These are phyloP conservation scores for Suillus cothurnatus DNA, from an alignment of 768 basidiomycete species.

Conservation along the genomic window DNA sequence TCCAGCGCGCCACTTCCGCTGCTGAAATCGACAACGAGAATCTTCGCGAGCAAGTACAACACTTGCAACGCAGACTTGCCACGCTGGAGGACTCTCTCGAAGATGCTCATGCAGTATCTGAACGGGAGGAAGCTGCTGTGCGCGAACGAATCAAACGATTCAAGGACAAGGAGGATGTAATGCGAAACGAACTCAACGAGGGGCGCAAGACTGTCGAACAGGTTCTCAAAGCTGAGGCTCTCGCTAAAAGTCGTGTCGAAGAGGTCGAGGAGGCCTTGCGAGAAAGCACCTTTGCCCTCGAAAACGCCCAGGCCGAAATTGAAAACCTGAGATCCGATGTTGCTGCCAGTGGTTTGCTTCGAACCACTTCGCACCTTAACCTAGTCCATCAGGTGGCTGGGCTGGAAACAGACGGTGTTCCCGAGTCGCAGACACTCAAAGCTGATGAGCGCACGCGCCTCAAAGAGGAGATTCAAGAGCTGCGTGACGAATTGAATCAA, in stretches of 20 bases:
- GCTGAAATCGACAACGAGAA: constrained; percentile 94
- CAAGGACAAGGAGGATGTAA: constrained; percentile 71
- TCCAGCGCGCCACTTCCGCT: constrained; percentile 60
- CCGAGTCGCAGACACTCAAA: constrained; percentile 48
- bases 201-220: constrained; percentile 68
- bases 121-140: constrained; percentile 69
- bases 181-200: constrained; percentile 71
- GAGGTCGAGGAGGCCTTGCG: constrained; percentile 90
- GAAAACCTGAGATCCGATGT: constrained; percentile 76
- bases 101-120: constrained; percentile 67
- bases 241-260: constrained; percentile 64
- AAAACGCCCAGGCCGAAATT: constrained; percentile 89
- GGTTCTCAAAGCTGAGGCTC: constrained; percentile 59
- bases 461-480: constrained; percentile 54
- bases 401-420: constrained; percentile 42
- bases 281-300: constrained; percentile 85
- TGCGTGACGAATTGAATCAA: constrained; percentile 51
- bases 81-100: constrained; percentile 85
- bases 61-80: constrained; percentile 77
- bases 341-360: constrained; percentile 52
- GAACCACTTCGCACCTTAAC: background rate
- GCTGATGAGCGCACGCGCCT: constrained; percentile 54
- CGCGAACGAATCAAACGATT: constrained; percentile 66
- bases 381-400: constrained; percentile 42
- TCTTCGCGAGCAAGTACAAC: constrained; percentile 85